Base-by-base conservation (phyloP, 2,329 filamentous ascomycete genomes). In the Alternaria sp. region DNA sequence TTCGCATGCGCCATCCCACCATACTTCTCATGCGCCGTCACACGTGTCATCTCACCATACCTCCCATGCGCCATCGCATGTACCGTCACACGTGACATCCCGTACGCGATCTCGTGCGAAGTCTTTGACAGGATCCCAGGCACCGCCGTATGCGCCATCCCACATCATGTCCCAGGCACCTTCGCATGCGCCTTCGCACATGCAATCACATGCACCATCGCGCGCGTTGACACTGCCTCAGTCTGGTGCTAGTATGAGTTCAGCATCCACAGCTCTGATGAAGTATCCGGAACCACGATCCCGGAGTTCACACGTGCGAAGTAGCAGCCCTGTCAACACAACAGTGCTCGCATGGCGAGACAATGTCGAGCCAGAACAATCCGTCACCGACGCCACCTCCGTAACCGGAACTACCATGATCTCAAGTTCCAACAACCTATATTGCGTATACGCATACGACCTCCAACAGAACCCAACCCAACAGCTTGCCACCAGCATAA, bases 371-470 rank as follows among this genome's bases (percentile, higher is more conserved):
- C 49, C 69, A 3, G 66, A 62, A 4, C 57, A 70, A 50, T 64
- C 65, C 2, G 66, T 72, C 46, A 69, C 68, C 0, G 75, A 76
- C 20, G 71, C 70, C 0, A 76, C 75, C 3, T 71, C 72, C 1
- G 66, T 74, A 26, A 71, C 72, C 1, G 68, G 69, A 3, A 67
- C 69, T 12, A 71, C 62, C 5, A 62, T 68, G 26, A 54, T 68
- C 25, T 68, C 67, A 6, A 28, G 63, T 0, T 63, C 73, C 2
- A 63, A 69, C 30, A 58, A 72, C 9, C 55, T 75, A 4, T 79
- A 71, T 67, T 79, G 78, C 50, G 60, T 68, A 0, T 79, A 79
- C 46, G 75, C 78, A 3, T 61, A 70, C 25, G 73, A 78, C 45
- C 72, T 79, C 4, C 76, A 79, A 49, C 65, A 66, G 12, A 66